Percentiles rank a stretch among this genome's conserved stretches.
Conservation (phyloP, 495 filamentous ascomycete genomes). For the Penicillium canariense region DNA sequence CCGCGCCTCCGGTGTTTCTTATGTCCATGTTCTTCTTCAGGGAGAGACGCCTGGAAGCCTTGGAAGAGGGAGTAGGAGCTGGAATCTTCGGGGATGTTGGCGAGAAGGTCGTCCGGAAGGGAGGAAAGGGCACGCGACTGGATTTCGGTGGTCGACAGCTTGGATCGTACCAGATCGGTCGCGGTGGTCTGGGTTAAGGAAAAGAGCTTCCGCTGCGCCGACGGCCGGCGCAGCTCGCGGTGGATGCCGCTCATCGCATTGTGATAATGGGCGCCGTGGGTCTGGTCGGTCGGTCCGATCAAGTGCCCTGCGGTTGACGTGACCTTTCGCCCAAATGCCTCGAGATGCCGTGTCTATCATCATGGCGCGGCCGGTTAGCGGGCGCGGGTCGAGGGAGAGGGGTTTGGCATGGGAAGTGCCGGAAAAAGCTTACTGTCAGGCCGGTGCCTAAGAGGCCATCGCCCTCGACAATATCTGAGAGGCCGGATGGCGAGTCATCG, state of each 20-base stretch:
- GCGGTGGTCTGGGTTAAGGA: constrained; percentile 83
- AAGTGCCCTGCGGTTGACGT: constrained; percentile 90
- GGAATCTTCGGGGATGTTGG: constrained; percentile 78
- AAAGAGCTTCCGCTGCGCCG: constrained; percentile 84
- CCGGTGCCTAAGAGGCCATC: constrained; percentile 53
- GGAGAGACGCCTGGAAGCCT: constrained; percentile 88
- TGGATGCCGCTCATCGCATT: constrained; percentile 87
- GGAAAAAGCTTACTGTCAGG: constrained; percentile 42
- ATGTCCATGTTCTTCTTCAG: constrained; percentile 64
- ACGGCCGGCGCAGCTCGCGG: constrained; percentile 77
- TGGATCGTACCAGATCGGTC: constrained; percentile 88
- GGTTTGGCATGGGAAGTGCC: not conserved
- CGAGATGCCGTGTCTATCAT: constrained; percentile 75
- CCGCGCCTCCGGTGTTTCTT: constrained; percentile 67
- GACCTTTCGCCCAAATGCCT: constrained; percentile 92
- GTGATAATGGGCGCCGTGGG: constrained; percentile 60
- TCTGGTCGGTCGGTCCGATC: constrained; percentile 67
- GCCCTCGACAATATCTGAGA: constrained; percentile 47
- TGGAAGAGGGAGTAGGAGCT: constrained; percentile 92
- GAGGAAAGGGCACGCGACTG: constrained; percentile 89
- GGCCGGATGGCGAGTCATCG: constrained; percentile 47
- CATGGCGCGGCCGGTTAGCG: constrained; percentile 5
- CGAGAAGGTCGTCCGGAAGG: constrained; percentile 85
- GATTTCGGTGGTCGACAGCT: constrained; percentile 87
- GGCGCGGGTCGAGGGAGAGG: constrained; percentile 3